Evolutionary conservation across 129 eudicot genomes (phyloP).

Genomic region (Erigeron canadensis): DNA sequence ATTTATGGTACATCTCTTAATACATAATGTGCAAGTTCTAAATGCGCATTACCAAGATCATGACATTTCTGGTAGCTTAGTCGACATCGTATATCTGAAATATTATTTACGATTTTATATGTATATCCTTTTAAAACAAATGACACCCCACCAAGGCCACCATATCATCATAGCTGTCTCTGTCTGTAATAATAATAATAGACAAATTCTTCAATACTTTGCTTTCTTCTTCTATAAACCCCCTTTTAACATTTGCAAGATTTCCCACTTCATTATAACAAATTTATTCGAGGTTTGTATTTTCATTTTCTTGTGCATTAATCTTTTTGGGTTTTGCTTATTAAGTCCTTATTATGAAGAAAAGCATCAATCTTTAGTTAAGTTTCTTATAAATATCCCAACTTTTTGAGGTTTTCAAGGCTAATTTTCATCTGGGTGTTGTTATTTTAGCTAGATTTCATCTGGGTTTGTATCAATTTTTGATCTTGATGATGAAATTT

Average conservation of each 20-base stretch:
- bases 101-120: not conserved
- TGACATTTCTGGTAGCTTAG: conserved; percentile 23
- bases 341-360: conserved; percentile 20
- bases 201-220: conserved; percentile 19
- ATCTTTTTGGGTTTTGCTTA: conserved; percentile 18
- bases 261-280: conserved; percentile 12
- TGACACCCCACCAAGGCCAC: conserved; percentile 18
- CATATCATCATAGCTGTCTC: not conserved
- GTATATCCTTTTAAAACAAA: conserved; percentile 3
- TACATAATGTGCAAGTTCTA: not conserved
- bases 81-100: conserved; percentile 29
- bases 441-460: conserved; percentile 8
- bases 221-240: conserved; percentile 28
- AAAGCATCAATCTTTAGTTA: not conserved
- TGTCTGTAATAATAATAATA: conserved; percentile 26
- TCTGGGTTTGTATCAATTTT: conserved; percentile 16
- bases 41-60: conserved; percentile 15
- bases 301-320: not conserved
- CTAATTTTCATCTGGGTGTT: conserved; percentile 20
- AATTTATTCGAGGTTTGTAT: conserved; percentile 21
- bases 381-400: too few species aligned
- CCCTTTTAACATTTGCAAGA: conserved; percentile 24
- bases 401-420: conserved; percentile 9
- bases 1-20: too few species aligned
- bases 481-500: conserved; percentile 21